phyloP scores from a whole-genome alignment of 257 asterid genomes.

The Vinca minor region DNA sequence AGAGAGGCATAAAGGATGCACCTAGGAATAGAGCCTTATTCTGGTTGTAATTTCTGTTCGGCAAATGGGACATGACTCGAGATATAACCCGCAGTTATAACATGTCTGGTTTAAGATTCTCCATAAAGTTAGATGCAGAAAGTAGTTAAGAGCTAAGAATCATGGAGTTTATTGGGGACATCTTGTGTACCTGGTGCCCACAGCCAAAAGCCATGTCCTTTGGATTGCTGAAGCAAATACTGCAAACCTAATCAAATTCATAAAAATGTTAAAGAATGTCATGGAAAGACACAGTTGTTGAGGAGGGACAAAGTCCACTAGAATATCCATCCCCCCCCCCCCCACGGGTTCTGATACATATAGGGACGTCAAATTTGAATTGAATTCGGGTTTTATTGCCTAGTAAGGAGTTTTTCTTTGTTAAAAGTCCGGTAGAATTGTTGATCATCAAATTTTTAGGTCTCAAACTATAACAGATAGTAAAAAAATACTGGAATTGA shows the following conservation, averaged over 20 bases:
- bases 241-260: slow-evolving; percentile 33
- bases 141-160: neutral
- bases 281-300: neutral
- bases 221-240: slow-evolving; percentile 33
- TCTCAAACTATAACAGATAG: neutral
- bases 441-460: neutral
- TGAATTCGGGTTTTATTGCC: too few species aligned
- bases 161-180: neutral
- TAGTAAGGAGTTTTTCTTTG: too few species aligned
- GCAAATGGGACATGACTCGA: slow-evolving; percentile 47
- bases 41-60: slow-evolving; percentile 39
- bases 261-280: neutral
- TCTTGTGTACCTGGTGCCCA: slow-evolving; percentile 50
- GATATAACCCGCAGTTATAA: slow-evolving; percentile 47
- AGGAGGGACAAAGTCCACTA: too few species aligned
- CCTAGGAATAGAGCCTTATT: slow-evolving; percentile 41
- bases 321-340: too few species aligned
- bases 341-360: too few species aligned
- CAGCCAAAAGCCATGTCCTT: slow-evolving; percentile 62
- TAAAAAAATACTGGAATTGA: too few species aligned
- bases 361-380: too few species aligned
- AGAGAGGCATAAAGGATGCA: neutral
- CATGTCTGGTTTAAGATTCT: slow-evolving; percentile 36
- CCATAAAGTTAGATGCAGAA: neutral
- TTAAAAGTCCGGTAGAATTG: too few species aligned